These are phyloP conservation scores for Fusarium sp. DNA, from an alignment of 2,329 filamentous ascomycete species.

Conservation along the genomic window DNA sequence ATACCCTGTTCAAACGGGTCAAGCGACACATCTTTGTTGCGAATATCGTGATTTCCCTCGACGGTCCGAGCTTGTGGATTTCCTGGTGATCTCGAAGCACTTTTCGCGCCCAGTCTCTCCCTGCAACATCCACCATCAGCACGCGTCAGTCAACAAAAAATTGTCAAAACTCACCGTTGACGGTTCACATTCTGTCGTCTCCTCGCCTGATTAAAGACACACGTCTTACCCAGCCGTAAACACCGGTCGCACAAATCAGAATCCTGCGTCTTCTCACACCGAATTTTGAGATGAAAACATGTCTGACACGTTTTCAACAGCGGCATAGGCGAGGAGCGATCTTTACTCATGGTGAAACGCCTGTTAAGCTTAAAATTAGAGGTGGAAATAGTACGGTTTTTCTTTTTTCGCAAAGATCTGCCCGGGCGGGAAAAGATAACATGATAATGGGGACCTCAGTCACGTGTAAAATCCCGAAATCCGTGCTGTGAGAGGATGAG, in stretches of 20 bases:
- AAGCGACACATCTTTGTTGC: slow-evolving; percentile 15
- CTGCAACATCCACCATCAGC: accelerated
- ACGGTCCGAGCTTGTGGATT: background rate
- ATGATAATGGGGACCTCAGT: background rate
- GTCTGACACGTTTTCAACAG: slow-evolving; percentile 48
- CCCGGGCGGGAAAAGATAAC: background rate
- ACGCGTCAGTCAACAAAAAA: accelerated
- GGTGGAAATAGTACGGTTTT: too few species aligned
- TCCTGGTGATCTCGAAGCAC: slow-evolving; percentile 23
- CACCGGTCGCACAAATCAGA: slow-evolving; percentile 48
- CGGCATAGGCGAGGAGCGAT: background rate
- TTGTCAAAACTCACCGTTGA: slow-evolving; percentile 11
- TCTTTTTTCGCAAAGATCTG: background rate
- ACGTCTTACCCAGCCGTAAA: slow-evolving; percentile 47
- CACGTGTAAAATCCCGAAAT: background rate
- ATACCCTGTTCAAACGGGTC: slow-evolving; percentile 40
- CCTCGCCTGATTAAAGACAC: slow-evolving; percentile 47
- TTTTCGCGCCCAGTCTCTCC: background rate
- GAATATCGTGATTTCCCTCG: background rate
- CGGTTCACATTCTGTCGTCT: slow-evolving; percentile 35
- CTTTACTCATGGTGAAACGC: slow-evolving; percentile 10
- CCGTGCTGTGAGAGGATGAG: background rate
- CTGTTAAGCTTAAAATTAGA: background rate
- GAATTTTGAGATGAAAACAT: slow-evolving; percentile 48
- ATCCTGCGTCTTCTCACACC: slow-evolving; percentile 48